These are phyloP conservation scores for Zymoseptoria passerinii DNA, from an alignment of 2,329 filamentous ascomycete species.

Conservation along the genomic window DNA sequence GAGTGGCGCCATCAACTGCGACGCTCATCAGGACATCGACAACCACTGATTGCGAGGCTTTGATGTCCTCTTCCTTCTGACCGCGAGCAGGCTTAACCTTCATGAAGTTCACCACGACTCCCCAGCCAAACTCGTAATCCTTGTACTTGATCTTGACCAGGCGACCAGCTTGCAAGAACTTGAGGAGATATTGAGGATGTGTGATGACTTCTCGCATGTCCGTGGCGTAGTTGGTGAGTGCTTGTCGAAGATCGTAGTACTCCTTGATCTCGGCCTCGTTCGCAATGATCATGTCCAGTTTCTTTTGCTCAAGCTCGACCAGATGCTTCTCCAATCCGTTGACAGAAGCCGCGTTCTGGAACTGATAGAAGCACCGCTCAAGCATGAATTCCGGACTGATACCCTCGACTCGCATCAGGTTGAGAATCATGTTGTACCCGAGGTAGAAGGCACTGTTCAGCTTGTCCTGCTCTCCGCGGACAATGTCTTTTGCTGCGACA, in stretches of 20 bases:
- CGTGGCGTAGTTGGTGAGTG: slow-evolving; percentile 71
- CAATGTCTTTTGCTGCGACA: slow-evolving; percentile 84
- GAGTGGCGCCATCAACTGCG: slow-evolving; percentile 48
- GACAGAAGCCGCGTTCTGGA: slow-evolving; percentile 88
- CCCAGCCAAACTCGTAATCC: slow-evolving; percentile 87
- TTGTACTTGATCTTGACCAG: slow-evolving; percentile 76
- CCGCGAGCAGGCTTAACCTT: slow-evolving; percentile 52
- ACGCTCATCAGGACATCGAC: slow-evolving; percentile 71
- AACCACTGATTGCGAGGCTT: slow-evolving; percentile 68
- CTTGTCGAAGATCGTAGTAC: slow-evolving; percentile 83
- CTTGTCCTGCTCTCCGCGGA: slow-evolving; percentile 92
- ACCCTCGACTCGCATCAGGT: slow-evolving; percentile 94
- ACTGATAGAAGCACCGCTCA: slow-evolving; percentile 96
- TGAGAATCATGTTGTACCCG: slow-evolving; percentile 98
- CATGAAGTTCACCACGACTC: slow-evolving; percentile 72
- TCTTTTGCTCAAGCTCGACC: slow-evolving; percentile 66
- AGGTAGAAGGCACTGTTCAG: slow-evolving; percentile 97
- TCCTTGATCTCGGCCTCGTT: slow-evolving; percentile 87
- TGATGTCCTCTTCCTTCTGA: slow-evolving; percentile 56
- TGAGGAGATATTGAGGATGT: slow-evolving; percentile 76
- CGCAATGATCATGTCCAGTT: slow-evolving; percentile 64
- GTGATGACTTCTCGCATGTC: slow-evolving; percentile 90
- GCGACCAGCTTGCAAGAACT: slow-evolving; percentile 80
- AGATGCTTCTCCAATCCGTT: slow-evolving; percentile 76
- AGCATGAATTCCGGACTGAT: slow-evolving; percentile 98